Evolutionary conservation across 140 eudicot species (phyloP), one percentile per base, ranked within the genome.

Genomic region (Flaveria floridana): DNA sequence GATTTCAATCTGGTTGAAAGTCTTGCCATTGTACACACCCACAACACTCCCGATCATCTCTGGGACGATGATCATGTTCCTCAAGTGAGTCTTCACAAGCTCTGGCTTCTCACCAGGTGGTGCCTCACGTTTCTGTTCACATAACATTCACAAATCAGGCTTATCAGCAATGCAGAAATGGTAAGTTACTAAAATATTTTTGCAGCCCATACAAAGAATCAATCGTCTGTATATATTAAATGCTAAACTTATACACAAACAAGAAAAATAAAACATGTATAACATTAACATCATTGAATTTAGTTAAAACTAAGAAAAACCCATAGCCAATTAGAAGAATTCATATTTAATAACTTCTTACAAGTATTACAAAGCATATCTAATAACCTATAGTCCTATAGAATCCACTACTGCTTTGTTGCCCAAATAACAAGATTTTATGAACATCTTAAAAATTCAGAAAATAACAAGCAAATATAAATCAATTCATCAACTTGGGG

Each of bases 101-200:
- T 88, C 92, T 2, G 98, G 98, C 86, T 92, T 92, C 83, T 92
- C 97, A 51, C 97, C 97, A 15, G 96, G 75, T 16, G 97, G 95
- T 3, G 95, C 95, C 64, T 91, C 96, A 62, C 91, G 96, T 89
- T 91, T 91, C 97, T 91, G 86, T 46, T n/a, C 23, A 66, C 21
- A 0, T 5, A 19, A 26, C 44, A 65, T 28, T 44, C 3, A 39
- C 1, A 61, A 9, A 34, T 6, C 41, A 34, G 1, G 41, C 41
- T 5, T 53, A 7, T 30, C 20, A 70, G 18, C 14, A 61, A 3
- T n/a, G 13, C 34, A 46, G 1, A 16, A 20, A 66, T 4, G 10
- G 19, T 8, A 16, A 30, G 3, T 63, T 6, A 11, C 1, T 1
- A 12, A 12, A 1, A 44, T 15, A 44, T 44, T 1, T 26, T 21